Conservation (phyloP, 305 asterid genomes). For the Andrographis paniculata region DNA sequence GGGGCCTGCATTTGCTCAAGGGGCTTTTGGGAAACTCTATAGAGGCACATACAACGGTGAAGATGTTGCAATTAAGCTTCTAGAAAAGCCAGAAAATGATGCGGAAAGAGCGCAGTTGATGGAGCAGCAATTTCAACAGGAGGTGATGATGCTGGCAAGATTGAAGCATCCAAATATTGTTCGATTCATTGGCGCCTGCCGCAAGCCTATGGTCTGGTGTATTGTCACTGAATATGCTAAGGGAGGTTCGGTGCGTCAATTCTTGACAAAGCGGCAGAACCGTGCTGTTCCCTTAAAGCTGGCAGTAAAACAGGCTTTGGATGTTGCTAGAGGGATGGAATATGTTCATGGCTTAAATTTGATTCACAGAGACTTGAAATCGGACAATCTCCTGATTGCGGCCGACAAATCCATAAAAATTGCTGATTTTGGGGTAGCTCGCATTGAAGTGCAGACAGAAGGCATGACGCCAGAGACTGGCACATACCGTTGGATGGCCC, state of each 20-base stretch:
- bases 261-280: slow-evolving; percentile 76
- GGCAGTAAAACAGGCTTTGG: slow-evolving; percentile 98
- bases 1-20: slow-evolving; percentile 99
- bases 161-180: slow-evolving; percentile 91
- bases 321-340: slow-evolving; percentile 97
- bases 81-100: slow-evolving; percentile 91
- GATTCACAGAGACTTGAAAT: slow-evolving; percentile 88
- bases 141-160: slow-evolving; percentile 92
- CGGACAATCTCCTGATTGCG: slow-evolving; percentile 87
- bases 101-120: slow-evolving; percentile 70
- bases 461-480: slow-evolving; percentile 99
- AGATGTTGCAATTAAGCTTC: slow-evolving; percentile 93
- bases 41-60: slow-evolving; percentile 86
- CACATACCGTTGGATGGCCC: slow-evolving; percentile 99
- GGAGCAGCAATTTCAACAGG: slow-evolving; percentile 98
- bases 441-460: slow-evolving; percentile 95
- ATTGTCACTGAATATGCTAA: slow-evolving; percentile 97
- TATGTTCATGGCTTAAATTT: slow-evolving; percentile 83
- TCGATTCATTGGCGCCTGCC: slow-evolving; percentile 93
- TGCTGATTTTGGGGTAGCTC: slow-evolving; percentile 98
- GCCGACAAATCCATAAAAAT: slow-evolving; percentile 93
- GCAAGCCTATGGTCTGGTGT: slow-evolving; percentile 99
- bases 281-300: slow-evolving; percentile 86
- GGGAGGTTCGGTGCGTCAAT: slow-evolving; percentile 93
- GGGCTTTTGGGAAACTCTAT: slow-evolving; percentile 95